Base-by-base conservation (phyloP, 2,329 filamentous ascomycete species). In the Colletotrichum spinosum region DNA sequence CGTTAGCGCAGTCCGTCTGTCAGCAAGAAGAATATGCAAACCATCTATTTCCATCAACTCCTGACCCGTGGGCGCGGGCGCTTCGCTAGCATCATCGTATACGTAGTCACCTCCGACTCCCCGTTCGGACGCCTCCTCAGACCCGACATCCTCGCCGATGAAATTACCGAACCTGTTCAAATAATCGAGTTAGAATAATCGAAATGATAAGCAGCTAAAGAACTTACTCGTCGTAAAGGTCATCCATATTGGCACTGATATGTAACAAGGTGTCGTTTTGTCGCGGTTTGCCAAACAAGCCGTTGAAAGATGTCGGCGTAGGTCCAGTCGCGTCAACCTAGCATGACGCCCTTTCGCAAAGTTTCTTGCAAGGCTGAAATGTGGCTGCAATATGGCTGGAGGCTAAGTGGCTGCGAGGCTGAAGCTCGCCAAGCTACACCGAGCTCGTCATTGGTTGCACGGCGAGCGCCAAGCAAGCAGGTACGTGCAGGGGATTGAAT, bases 41-140 rank as follows among this genome's bases (percentile, higher is more conserved):
- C 90, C 91, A 75, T 98, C 95, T 48, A 98, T 82, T 73, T 98
- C 93, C 95, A 99, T 98, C 72, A 96, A 82, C 80, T 97, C 92
- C 76, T 97, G 91, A 50, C 91, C 90, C 42, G 89, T 85, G 45
- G 80, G 83, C 52, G 87, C 87, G 67, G 85, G 87, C 15, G 87
- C 88, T 65, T 89, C 86, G 56, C 88, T 88, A 37, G 86, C 84
- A 34, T 91, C 91, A 69, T 95, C 91, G 78, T 97, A 97, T 73
- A 90, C 89, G 74, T 95, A 94, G 73, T 92, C 90, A 75, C 87
- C 88, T 65, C 92, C 90, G 71, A 89, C 88, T 76, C 90, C 89
- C 74, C 88, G 88, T 76, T 93, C 89, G 72, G 93, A 95, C 74
- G 94, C 95, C 75, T 92, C 91, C 75, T 97, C 94, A 62, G 93